Conservation (phyloP, 148 eudicot genomes). For the Agrostemma githago region DNA sequence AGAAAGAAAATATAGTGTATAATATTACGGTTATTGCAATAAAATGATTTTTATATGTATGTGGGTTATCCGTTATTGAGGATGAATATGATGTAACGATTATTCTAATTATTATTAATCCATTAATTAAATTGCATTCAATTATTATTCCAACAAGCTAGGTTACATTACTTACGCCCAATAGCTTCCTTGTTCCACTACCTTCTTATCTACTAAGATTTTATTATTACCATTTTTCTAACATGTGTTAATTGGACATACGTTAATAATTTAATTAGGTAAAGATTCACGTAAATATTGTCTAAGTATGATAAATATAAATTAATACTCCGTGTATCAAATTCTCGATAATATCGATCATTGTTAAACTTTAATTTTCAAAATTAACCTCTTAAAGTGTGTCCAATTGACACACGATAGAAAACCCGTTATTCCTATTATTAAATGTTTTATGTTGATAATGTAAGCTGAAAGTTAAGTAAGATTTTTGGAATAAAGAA, state of each 20-base stretch:
- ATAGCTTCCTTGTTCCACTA: neutral
- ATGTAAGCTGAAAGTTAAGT: constrained; percentile 2
- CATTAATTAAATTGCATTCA: neutral
- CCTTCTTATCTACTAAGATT: neutral
- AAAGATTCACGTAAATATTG: too few relatives aligned
- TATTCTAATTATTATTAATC: neutral
- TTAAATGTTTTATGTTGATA: neutral
- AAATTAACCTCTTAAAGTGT: too few relatives aligned
- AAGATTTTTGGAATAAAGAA: neutral
- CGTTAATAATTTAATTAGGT: too few relatives aligned
- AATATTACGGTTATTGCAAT: neutral
- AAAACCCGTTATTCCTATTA: too few relatives aligned
- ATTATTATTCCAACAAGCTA: neutral
- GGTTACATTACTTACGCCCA: constrained; percentile 5
- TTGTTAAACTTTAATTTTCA: too few relatives aligned
- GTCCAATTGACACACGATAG: too few relatives aligned
- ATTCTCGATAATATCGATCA: too few relatives aligned
- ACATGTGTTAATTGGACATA: too few relatives aligned
- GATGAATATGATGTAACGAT: neutral
- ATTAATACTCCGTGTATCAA: too few relatives aligned
- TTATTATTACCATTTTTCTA: too few relatives aligned
- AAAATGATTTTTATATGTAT: neutral
- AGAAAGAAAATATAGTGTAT: constrained; percentile 5
- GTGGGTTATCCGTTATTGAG: neutral
- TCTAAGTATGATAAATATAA: too few relatives aligned